Evolutionary conservation across 305 asterid species (phyloP).

Genomic region (Fraxinus nigra): DNA sequence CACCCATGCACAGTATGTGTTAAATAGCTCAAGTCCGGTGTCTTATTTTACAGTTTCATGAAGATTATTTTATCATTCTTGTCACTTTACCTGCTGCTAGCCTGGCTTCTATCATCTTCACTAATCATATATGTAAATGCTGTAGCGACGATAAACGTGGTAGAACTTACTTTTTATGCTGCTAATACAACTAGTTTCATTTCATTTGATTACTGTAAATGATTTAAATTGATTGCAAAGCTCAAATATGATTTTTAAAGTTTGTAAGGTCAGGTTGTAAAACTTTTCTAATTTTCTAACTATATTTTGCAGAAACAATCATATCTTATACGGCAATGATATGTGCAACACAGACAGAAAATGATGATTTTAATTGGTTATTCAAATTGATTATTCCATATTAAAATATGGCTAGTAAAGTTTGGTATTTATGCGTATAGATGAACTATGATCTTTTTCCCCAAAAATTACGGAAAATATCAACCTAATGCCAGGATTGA

Average conservation of each 20-base stretch:
- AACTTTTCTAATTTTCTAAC: neutral
- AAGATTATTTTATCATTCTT: slow-evolving; percentile 10
- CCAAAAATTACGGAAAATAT: neutral
- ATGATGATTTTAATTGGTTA: slow-evolving; percentile 9
- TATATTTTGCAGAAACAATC: slow-evolving; percentile 6
- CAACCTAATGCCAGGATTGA: slow-evolving; percentile 3
- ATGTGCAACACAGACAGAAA: neutral
- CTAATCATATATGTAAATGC: neutral
- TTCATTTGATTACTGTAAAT: slow-evolving; percentile 2
- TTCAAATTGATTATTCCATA: neutral
- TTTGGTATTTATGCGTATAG: neutral
- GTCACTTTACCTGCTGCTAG: slow-evolving; percentile 25
- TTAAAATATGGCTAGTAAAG: neutral
- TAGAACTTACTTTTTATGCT: neutral
- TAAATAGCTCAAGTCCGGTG: slow-evolving; percentile 11
- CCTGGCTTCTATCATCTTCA: slow-evolving; percentile 15
- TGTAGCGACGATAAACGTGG: neutral
- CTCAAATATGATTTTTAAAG: neutral
- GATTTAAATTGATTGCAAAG: slow-evolving; percentile 8
- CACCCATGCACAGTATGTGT: slow-evolving; percentile 85
- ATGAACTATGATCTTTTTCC: neutral
- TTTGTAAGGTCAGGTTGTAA: slow-evolving; percentile 9
- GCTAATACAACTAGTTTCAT: neutral
- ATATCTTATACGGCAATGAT: neutral
- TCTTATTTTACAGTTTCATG: slow-evolving; percentile 20